These are phyloP conservation scores for Scheffersomyces stipitis DNA, from an alignment of 805 yeast genomes.

Conservation along the genomic window DNA sequence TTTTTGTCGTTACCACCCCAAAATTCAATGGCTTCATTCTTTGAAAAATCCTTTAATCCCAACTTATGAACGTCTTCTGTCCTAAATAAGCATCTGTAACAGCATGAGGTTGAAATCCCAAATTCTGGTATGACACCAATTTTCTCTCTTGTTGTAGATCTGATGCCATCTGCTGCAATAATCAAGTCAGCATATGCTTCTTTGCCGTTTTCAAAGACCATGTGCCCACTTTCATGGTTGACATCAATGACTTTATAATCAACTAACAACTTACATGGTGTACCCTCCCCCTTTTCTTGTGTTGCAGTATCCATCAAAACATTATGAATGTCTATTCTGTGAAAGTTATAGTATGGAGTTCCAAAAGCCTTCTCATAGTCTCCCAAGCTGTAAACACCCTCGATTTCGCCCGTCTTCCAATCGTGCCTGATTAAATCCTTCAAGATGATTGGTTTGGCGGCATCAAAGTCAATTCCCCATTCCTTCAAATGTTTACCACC, in stretches of 20 bases:
- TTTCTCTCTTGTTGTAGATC: conserved; percentile 20
- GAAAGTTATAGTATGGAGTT: too few species aligned
- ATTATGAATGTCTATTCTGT: too few species aligned
- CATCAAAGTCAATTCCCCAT: conserved; percentile 21
- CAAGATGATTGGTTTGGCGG: conserved; percentile 13
- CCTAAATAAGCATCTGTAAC: conserved; percentile 21
- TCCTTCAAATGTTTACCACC: conserved; percentile 26
- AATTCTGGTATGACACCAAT: conserved; percentile 18
- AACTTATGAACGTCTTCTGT: conserved; percentile 14
- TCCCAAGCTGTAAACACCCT: too few species aligned
- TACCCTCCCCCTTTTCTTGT: too few species aligned
- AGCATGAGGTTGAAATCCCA: conserved; percentile 17
- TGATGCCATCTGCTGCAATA: conserved; percentile 31
- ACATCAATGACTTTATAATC: too few species aligned
- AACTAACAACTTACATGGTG: too few species aligned
- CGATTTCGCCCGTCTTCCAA: too few species aligned
- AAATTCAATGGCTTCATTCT: conserved; percentile 23
- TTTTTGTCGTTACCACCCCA: conserved; percentile 21
- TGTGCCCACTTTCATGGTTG: too few species aligned
- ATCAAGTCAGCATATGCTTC: conserved; percentile 26
- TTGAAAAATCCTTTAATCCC: conserved; percentile 19
- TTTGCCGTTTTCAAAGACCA: too few species aligned
- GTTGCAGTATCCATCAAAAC: too few species aligned
- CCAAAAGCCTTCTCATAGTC: too few species aligned
- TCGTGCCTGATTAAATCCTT: too few species aligned